Base-by-base conservation (phyloP, 2,329 filamentous ascomycete genomes). In the Fusarium nanum region DNA sequence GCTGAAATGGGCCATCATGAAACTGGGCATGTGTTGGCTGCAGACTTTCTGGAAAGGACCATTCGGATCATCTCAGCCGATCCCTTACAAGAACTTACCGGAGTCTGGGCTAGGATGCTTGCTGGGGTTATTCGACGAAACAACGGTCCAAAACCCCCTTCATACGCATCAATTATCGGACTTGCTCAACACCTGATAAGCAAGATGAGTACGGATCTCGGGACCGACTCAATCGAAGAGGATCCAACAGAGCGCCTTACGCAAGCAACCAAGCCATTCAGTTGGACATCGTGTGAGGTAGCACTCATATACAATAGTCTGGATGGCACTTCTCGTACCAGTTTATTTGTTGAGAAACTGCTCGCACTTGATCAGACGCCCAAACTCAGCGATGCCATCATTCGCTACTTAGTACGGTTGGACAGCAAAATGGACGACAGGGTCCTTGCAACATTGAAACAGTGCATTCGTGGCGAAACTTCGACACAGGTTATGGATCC, bases 321-420 rank as follows among this genome's bases (percentile, higher is more conserved):
- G n/a, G 49, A 53, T 72, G 77, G 77, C 37, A 62, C 74, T 5
- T 58, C 70, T 22, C 25, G 42, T 12, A 42, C 56, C 28, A 88
- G 86, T 67, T 80, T 89, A n/a, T 88, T 92, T 55, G 76, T 91
- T 25, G 88, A 89, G 74, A 93, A 91, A 76, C 82, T 94, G 27
- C 82, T 94, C 28, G 81, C 83, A 22, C 83, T 91, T 50, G 85
- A 90, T 67, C 87, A 90, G 73, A 89, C 88, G 56, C 77, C 79
- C 0, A 67, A 75, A 3, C 81, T 82, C 4, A 88, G 86, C 3
- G 82, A 86, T 52, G 81, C 79, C 14, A 91, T 94, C 55, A 76
- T 94, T 50, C 79, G 78, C 40, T 81, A 84, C 6, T 82, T 93
- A 37, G 79, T 92, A 44, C 78, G 81, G n/a, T 80, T 86, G 22